Evolutionary conservation across 208 protist genomes (phyloP).

Genomic region (Trypanosoma rangeli): DNA sequence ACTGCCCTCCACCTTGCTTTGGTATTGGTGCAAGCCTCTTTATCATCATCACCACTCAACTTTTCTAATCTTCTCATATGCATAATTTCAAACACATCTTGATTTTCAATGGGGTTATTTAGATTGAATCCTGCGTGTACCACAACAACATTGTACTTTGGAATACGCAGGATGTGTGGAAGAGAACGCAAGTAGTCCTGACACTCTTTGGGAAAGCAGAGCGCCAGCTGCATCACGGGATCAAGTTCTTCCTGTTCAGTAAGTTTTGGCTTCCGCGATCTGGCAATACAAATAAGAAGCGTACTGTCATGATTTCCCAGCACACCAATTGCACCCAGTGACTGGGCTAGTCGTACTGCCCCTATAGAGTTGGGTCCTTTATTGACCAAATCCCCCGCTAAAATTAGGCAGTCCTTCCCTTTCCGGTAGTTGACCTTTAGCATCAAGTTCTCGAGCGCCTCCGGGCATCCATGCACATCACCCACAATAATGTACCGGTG

Average conservation of each 20-base stretch:
- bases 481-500: slow-evolving; percentile 84
- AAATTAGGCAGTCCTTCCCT: slow-evolving; percentile 73
- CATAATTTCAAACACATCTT: slow-evolving; percentile 82
- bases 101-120: slow-evolving; percentile 49
- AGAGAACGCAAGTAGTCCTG: slow-evolving; percentile 80
- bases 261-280: slow-evolving; percentile 34
- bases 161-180: slow-evolving; percentile 83
- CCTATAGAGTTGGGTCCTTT: slow-evolving; percentile 88
- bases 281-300: slow-evolving; percentile 64
- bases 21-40: slow-evolving; percentile 10
- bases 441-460: slow-evolving; percentile 77
- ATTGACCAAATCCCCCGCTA: slow-evolving; percentile 89
- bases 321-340: slow-evolving; percentile 71
- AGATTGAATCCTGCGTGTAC: slow-evolving; percentile 88
- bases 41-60: slow-evolving; percentile 27
- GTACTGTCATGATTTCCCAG: slow-evolving; percentile 91
- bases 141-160: slow-evolving; percentile 77
- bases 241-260: slow-evolving; percentile 58
- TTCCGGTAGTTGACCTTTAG: slow-evolving; percentile 77
- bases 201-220: slow-evolving; percentile 64
- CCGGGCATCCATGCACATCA: slow-evolving; percentile 89
- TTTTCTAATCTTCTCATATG: slow-evolving; percentile 76
- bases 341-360: slow-evolving; percentile 63
- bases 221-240: slow-evolving; percentile 78
- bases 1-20: slow-evolving; percentile 45